Evolutionary conservation across 2,329 filamentous ascomycete genomes (phyloP).

Genomic region (Penicillium concentricum): DNA sequence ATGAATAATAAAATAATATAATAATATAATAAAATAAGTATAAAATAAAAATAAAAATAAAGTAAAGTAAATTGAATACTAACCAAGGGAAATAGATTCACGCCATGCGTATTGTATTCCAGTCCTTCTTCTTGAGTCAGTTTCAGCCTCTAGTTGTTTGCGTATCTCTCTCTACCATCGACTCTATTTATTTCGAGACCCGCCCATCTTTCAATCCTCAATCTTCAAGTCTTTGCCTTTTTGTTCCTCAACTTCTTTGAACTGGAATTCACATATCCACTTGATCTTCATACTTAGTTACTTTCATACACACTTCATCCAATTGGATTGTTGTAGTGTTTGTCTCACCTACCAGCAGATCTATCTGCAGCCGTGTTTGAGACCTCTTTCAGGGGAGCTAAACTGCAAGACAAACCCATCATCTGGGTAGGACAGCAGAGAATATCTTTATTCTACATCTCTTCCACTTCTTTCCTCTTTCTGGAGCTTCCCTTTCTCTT

Average conservation of each 20-base stretch:
- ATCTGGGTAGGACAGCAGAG: slow-evolving; percentile 14
- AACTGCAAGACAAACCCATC: slow-evolving; percentile 12
- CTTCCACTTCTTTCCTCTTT: slow-evolving; percentile 26
- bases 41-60: not conserved
- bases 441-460: slow-evolving; percentile 13
- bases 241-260: not conserved
- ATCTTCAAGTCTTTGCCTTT: slow-evolving; percentile 8
- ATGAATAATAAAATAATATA: slow-evolving; percentile 1
- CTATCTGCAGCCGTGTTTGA: slow-evolving; percentile 18
- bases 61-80: not conserved
- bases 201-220: slow-evolving; percentile 8
- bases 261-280: not conserved
- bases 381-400: slow-evolving; percentile 14
- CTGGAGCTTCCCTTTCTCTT: slow-evolving; percentile 14
- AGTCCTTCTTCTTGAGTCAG: slow-evolving; percentile 20
- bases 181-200: slow-evolving; percentile 11
- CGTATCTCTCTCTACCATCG: slow-evolving; percentile 9
- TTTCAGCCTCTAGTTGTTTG: slow-evolving; percentile 26
- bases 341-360: slow-evolving; percentile 16
- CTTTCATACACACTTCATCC: slow-evolving; percentile 3
- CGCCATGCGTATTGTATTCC: slow-evolving; percentile 17
- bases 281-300: slow-evolving; percentile 6
- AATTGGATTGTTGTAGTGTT: slow-evolving; percentile 17
- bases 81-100: slow-evolving; percentile 11
- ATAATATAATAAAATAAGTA: not conserved